Base-by-base conservation (phyloP, 164 flowering plant species). In the Umbilicus rupestris region DNA sequence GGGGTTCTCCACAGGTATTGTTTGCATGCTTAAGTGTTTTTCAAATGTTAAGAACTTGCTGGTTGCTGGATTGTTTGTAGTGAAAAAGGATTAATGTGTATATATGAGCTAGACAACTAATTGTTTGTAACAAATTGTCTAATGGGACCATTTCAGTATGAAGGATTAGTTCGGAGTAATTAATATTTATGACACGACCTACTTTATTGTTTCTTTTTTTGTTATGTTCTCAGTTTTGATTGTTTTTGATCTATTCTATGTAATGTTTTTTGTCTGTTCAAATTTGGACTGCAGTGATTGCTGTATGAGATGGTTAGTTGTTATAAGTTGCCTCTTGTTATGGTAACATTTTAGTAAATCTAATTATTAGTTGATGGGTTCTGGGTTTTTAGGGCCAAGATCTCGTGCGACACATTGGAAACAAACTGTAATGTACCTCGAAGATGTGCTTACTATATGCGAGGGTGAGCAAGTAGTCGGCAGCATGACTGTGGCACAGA, bases 1-100 rank as follows among this genome's bases (percentile, higher is more conserved):
- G 72, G 97, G 99, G 71, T 94, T 94, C 82, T 94, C 99, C 7
- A 94, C 99, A 78, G 97, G 99, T 94, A 57, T n/a, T 62, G 39
- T 67, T 72, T 62, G 4, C 8, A 16, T 20, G 42, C 19, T 19
- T 12, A 20, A 35, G 17, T 2, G 30, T 10, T 8, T 15, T 3
- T 19, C 39, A n/a, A 30, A 19, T 39, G 63, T 39, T 7, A 17
- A 10, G 35, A 68, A 10, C 62, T 42, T 45, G n/a, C 37, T 4
- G 16, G 31, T 62, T 16, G 24, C 57, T 50, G 22, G 9, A 11
- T 35, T 35, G 4, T 35, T 3, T 35, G 37, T 3, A 35, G 1
- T 35, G 37, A 35, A 35, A 35, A 35, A 7, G 37, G 37, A 35
- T 3, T 7, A 35, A 35, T 7, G 37, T 3, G 37, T n/a, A 35